phyloP scores from a whole-genome alignment of 2,329 filamentous ascomycete genomes.

The Aspergillus sp. region DNA sequence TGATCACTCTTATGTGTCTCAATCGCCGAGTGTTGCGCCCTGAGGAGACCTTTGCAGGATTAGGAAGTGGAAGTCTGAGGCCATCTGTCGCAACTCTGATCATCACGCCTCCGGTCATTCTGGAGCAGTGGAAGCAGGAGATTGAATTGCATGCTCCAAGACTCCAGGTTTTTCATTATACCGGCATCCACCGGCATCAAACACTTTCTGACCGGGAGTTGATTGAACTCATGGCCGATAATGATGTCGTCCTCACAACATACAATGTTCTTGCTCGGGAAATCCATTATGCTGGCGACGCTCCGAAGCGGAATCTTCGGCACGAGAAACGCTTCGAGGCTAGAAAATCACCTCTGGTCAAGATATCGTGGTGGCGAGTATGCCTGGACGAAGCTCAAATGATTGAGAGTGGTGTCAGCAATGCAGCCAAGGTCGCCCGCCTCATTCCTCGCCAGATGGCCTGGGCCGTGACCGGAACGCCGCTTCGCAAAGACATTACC shows the following conservation, averaged over 20 bases:
- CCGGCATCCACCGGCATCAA: conserved; percentile 53
- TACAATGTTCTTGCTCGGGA: conserved; percentile 76
- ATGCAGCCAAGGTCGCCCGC: conserved; percentile 78
- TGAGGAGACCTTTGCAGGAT: conserved; percentile 22
- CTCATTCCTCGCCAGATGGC: conserved; percentile 82
- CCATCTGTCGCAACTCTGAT: conserved; percentile 63
- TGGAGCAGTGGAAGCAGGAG: conserved; percentile 67
- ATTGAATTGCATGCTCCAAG: conserved; percentile 61
- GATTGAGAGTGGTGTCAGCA: conserved; percentile 85
- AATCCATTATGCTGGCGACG: conserved; percentile 73
- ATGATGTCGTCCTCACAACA: conserved; percentile 65
- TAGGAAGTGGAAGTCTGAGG: conserved; percentile 31
- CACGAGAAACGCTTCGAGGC: conserved; percentile 67
- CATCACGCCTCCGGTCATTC: conserved; percentile 64
- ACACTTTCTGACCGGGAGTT: conserved; percentile 45
- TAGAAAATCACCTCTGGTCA: conserved; percentile 74
- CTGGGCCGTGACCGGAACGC: conserved; percentile 92
- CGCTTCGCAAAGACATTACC: conserved; percentile 75
- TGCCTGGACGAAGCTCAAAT: conserved; percentile 76
- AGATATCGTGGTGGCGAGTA: conserved; percentile 86
- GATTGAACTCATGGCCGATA: conserved; percentile 51
- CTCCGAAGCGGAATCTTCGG: conserved; percentile 72
- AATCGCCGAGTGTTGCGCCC: conserved; percentile 35
- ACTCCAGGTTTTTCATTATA: conserved; percentile 61
- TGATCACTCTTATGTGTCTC: conserved; percentile 51